A percentile compares a stretch with the other conserved stretches of the same genome.
Conservation (phyloP, 139 green algal genomes). For the Eudorina sp. region DNA sequence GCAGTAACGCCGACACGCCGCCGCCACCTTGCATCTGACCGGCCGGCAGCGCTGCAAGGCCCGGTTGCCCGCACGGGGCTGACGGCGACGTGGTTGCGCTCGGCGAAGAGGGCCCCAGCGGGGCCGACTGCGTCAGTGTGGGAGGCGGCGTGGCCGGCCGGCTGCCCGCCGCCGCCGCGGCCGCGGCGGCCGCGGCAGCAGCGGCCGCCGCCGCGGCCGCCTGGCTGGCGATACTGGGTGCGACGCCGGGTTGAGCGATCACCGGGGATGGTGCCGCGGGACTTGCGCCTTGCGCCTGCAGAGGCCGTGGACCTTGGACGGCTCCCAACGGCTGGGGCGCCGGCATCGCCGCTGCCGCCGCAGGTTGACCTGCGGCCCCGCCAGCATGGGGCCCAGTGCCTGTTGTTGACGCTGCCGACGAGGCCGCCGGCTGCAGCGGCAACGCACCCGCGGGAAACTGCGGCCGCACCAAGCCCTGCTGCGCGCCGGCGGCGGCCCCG, state of each 20-base stretch:
- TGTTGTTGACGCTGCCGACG: neutral
- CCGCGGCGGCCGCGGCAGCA: conserved; percentile 8
- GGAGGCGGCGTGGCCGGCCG: neutral
- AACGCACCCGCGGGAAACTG: neutral
- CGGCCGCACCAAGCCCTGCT: conserved; percentile 6
- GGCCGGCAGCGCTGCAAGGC: neutral
- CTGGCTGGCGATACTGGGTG: conserved; percentile 35
- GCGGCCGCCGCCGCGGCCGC: conserved; percentile 16
- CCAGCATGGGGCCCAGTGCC: neutral
- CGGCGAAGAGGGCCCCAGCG: neutral
- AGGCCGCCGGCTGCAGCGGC: neutral
- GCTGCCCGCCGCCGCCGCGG: neutral
- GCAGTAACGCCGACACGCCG: no score
- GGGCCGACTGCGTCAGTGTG: neutral
- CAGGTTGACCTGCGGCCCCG: neutral
- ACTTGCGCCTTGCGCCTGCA: neutral
- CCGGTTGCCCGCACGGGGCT: neutral
- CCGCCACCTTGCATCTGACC: neutral
- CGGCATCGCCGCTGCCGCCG: neutral
- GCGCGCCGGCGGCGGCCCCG: neutral
- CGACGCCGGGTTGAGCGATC: neutral
- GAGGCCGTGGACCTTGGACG: neutral
- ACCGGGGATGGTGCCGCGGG: neutral
- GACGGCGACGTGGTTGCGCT: neutral
- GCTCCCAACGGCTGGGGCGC: neutral